A percentile compares a stretch with the other conserved stretches of the same genome.
Conservation (phyloP, 495 filamentous ascomycete genomes). For the Aspergillus avenaceus region DNA sequence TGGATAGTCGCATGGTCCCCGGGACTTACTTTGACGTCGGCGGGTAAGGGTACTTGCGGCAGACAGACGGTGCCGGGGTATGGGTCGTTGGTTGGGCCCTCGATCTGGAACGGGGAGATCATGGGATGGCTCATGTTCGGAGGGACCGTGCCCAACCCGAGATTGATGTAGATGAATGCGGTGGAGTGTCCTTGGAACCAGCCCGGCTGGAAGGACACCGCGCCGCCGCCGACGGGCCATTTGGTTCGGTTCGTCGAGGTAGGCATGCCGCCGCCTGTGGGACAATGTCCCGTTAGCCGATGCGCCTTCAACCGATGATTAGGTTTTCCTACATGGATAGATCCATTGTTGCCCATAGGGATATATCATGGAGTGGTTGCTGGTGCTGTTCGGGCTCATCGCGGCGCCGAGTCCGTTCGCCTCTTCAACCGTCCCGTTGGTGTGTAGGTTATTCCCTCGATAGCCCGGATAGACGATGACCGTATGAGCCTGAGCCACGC, state of each 20-base stretch:
- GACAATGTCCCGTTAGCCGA: conserved; percentile 6
- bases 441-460: conserved; percentile 88
- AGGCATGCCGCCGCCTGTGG: conserved; percentile 77
- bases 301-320: background rate
- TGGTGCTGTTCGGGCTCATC: conserved; percentile 11
- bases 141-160: conserved; percentile 80
- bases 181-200: conserved; percentile 92
- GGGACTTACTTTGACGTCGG: conserved; percentile 61
- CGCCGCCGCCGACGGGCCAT: conserved; percentile 87
- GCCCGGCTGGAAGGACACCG: conserved; percentile 81
- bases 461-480: conserved; percentile 91
- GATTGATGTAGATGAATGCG: conserved; percentile 89
- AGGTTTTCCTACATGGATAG: conserved; percentile 78
- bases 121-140: conserved; percentile 87
- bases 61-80: conserved; percentile 88
- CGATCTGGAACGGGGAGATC: conserved; percentile 78
- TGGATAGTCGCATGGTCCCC: conserved; percentile 96
- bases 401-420: conserved; percentile 43
- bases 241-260: conserved; percentile 79
- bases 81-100: conserved; percentile 72
- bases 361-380: conserved; percentile 45
- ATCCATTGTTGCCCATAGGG: conserved; percentile 98
- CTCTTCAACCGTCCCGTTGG: conserved; percentile 56
- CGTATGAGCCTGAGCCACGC: conserved; percentile 69
- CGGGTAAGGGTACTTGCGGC: conserved; percentile 83